Percentiles rank a stretch among this genome's conserved stretches.
Evolutionary conservation across 441 rosid genomes (phyloP).

Genomic region (Raphanus hybrid): DNA sequence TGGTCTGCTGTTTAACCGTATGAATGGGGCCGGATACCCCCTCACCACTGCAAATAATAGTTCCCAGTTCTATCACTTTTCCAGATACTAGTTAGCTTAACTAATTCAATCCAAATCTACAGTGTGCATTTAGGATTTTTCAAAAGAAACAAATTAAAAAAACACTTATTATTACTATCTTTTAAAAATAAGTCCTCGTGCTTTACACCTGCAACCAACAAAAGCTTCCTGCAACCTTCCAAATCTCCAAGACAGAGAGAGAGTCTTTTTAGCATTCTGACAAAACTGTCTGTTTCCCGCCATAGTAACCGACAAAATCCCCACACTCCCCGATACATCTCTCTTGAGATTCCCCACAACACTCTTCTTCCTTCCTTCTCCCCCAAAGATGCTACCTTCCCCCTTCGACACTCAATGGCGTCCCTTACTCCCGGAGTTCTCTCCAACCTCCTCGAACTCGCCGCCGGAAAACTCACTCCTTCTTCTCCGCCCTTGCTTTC

Average conservation of each 20-base stretch:
- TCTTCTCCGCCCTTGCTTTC: conserved; percentile 37
- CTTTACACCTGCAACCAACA: conserved; percentile 36
- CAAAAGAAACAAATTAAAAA: background rate
- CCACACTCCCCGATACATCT: conserved; percentile 32
- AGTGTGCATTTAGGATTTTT: background rate
- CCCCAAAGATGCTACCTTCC: conserved; percentile 30
- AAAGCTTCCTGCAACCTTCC: conserved; percentile 14
- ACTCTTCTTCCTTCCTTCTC: background rate
- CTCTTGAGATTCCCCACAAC: conserved; percentile 18
- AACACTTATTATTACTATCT: background rate
- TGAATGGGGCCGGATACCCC: background rate
- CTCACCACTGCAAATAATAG: background rate
- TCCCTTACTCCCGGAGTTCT: conserved; percentile 59
- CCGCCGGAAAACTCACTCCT: conserved; percentile 41
- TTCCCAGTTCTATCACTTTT: background rate
- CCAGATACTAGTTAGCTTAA: background rate
- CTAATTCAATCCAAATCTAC: conserved; percentile 1
- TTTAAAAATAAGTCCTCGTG: conserved; percentile 26
- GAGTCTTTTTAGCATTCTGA: conserved; percentile 27
- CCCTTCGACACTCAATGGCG: conserved; percentile 45
- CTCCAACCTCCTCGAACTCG: conserved; percentile 49
- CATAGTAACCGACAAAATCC: conserved; percentile 36
- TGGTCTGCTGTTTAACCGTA: background rate
- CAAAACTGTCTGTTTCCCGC: conserved; percentile 33
- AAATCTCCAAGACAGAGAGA: conserved; percentile 38